Conservation (phyloP, 805 yeast genomes). For the Priceomyces medius region DNA sequence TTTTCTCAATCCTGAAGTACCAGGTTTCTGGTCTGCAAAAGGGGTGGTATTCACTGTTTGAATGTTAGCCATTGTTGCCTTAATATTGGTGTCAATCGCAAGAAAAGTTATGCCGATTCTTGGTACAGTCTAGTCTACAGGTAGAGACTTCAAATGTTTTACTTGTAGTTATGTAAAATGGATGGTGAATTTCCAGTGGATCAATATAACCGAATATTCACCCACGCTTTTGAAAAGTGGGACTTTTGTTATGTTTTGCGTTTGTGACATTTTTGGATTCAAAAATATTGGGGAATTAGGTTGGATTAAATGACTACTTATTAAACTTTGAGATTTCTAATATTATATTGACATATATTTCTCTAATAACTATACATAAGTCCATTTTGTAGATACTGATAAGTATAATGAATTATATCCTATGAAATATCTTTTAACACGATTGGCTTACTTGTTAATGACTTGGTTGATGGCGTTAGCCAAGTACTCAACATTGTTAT, state of each 20-base stretch:
- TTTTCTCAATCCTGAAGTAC: conserved; percentile 95
- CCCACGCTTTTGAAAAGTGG: neutral
- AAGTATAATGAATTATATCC: no score
- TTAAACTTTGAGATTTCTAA: no score
- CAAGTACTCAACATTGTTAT: conserved; percentile 71
- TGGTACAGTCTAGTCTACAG: neutral
- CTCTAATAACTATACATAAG: no score
- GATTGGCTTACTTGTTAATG: conserved; percentile 21
- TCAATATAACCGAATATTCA: neutral
- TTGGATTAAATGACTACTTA: no score
- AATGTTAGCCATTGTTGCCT: conserved; percentile 9
- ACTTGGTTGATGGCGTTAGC: conserved; percentile 61
- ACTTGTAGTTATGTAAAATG: neutral
- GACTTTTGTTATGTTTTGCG: neutral
- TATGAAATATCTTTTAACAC: neutral
- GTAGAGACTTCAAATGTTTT: neutral
- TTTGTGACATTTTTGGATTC: neutral
- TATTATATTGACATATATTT: no score
- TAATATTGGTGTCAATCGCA: neutral
- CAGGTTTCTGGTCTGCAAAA: conserved; percentile 91
- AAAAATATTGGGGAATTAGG: no score
- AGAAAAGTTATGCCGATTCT: neutral
- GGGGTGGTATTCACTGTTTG: conserved; percentile 53
- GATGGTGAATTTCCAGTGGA: neutral
- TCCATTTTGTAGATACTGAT: no score